Base-by-base conservation (phyloP, 768 basidiomycete genomes). In the Kondoa malvinella region DNA sequence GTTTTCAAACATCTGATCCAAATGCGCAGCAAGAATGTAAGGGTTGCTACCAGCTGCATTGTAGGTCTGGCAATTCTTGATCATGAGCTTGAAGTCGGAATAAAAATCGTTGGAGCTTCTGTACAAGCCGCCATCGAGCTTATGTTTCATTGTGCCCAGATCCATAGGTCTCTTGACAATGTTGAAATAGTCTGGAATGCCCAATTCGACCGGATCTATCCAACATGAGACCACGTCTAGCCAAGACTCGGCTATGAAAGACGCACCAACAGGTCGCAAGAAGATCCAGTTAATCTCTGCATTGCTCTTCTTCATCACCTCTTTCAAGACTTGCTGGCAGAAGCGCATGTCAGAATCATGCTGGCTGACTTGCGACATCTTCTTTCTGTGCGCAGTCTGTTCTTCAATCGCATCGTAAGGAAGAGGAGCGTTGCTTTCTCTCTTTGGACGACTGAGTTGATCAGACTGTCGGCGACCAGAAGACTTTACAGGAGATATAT, bases 81-180 rank as follows among this genome's bases (percentile, higher is more conserved):
- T 87, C 87, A 97, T 92, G 70, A 94, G 80, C 77, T 87, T 88
- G 80, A 97, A 88, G 78, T 99, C 95, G 32, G 86, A 84, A 71
- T 87, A 85, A 76, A 97, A 91, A 75, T 86, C 85, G 62, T 83
- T 80, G 1, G 88, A 86, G n/a, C 81, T 85, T 1, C 82, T 72
- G 75, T 97, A 99, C 69, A 87, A 84, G 64, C 82, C 80, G 34
- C 80, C 80, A 56, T 91, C 87, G 61, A 99, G 81, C 78, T 92
- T 94, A 76, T 80, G 83, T 72, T 85, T 84, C 81, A 99, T 92
- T 8, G 89, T 91, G 14, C 84, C 82, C 68, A 99, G 76, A 77
- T 99, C 95, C 89, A 99, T 97, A 2, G 95, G 95, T 73, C 84
- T 85, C 81, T 92, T 94, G 76, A 99, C 81, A 72, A 94, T 78